Evolutionary conservation across 2,329 filamentous ascomycete species (phyloP).

Genomic region (Tolypocladium inflatum): DNA sequence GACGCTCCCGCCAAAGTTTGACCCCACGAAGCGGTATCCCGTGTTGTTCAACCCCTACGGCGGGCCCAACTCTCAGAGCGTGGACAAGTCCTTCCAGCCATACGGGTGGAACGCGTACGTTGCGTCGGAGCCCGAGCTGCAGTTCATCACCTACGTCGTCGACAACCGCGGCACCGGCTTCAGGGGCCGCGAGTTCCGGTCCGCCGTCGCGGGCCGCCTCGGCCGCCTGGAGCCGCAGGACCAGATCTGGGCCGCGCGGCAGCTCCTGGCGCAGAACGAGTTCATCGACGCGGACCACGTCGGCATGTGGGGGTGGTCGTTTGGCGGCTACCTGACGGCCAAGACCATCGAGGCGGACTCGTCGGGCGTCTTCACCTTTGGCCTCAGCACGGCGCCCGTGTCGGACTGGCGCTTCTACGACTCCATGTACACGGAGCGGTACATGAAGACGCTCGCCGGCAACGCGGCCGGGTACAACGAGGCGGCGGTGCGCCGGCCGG

Average conservation of each 20-base stretch:
- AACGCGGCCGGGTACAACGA: constrained; percentile 53
- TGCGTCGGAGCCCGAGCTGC: constrained; percentile 55
- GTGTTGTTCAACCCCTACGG: constrained; percentile 60
- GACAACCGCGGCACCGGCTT: constrained; percentile 60
- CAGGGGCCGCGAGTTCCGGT: constrained; percentile 54
- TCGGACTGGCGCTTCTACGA: constrained; percentile 65
- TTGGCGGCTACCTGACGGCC: constrained; percentile 55
- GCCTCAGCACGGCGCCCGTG: constrained; percentile 55
- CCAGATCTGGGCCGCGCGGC: constrained; percentile 56
- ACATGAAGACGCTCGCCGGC: constrained; percentile 53
- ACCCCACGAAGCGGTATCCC: constrained; percentile 53
- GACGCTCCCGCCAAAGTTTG: constrained; percentile 54
- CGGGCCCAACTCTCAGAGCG: constrained; percentile 54
- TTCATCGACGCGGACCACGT: constrained; percentile 51
- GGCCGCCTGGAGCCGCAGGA: constrained; percentile 55
- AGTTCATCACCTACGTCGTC: constrained; percentile 58
- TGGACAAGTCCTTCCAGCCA: constrained; percentile 44
- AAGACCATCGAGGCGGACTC: constrained; percentile 57
- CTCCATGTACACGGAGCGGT: constrained; percentile 61
- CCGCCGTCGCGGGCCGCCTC: constrained; percentile 46
- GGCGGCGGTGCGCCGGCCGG: constrained; percentile 46
- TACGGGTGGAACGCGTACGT: constrained; percentile 55
- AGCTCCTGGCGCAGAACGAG: constrained; percentile 36
- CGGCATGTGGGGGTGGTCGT: constrained; percentile 62
- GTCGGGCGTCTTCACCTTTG: constrained; percentile 51